phyloP scores from a whole-genome alignment of 257 asterid genomes.

The Verbena officinalis region DNA sequence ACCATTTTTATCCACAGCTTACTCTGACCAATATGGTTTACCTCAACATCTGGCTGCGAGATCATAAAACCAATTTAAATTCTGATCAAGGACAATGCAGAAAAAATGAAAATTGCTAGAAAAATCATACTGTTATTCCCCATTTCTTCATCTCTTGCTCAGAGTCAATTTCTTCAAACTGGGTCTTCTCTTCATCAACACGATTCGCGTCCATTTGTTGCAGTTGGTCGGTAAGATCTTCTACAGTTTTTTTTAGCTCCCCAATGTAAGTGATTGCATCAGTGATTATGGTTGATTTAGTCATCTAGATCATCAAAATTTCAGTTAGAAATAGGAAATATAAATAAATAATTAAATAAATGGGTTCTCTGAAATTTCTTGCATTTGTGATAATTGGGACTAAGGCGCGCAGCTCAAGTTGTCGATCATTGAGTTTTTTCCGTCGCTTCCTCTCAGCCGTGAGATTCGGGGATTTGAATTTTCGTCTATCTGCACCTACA shows the following conservation, averaged over 20 bases:
- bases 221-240: conserved; percentile 59
- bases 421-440: conserved; percentile 69
- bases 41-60: conserved; percentile 59
- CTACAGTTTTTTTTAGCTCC: conserved; percentile 51
- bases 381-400: conserved; percentile 88
- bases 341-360: not conserved
- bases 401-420: conserved; percentile 69
- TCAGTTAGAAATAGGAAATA: not conserved
- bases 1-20: conserved; percentile 75
- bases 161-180: conserved; percentile 26
- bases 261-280: conserved; percentile 78
- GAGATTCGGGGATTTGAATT: conserved; percentile 81
- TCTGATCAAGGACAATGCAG: not conserved
- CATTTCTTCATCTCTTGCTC: conserved; percentile 49
- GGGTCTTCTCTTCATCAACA: conserved; percentile 25
- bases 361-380: no score
- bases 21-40: conserved; percentile 47
- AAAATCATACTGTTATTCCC: conserved; percentile 47
- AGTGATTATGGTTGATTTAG: conserved; percentile 65
- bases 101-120: not conserved
- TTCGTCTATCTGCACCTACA: conserved; percentile 23
- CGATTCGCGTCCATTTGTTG: conserved; percentile 46
- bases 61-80: not conserved
- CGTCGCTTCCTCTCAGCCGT: conserved; percentile 74
- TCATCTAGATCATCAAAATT: conserved; percentile 55